These are phyloP conservation scores for Aspergillus sojae DNA, from an alignment of 2,329 filamentous ascomycete species.

Conservation along the genomic window DNA sequence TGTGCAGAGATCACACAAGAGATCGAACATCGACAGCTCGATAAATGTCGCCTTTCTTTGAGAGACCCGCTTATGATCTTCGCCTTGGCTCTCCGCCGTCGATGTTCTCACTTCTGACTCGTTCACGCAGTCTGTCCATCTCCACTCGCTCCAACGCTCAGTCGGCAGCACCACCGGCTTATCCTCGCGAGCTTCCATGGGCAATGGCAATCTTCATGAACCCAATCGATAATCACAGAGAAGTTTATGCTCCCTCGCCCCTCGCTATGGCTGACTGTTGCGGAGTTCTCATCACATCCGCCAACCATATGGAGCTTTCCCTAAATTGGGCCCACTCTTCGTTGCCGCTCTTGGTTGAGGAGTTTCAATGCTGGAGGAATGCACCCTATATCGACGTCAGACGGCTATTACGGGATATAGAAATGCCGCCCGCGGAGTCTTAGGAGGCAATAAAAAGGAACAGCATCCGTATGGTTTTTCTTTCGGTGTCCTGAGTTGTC, in stretches of 20 bases:
- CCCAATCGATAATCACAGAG: neutral
- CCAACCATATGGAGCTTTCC: neutral
- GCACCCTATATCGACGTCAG: constrained; percentile 12
- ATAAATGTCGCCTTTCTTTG: neutral
- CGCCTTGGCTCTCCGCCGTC: neutral
- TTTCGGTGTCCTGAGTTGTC: neutral
- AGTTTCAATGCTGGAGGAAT: neutral
- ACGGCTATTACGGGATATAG: constrained; percentile 2
- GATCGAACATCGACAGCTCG: neutral
- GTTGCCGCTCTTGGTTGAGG: neutral
- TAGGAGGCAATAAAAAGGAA: neutral
- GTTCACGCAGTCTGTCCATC: neutral
- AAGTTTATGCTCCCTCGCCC: neutral
- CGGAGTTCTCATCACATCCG: neutral
- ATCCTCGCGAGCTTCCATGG: neutral
- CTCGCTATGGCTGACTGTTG: neutral
- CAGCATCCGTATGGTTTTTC: neutral
- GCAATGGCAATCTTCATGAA: neutral
- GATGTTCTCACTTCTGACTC: neutral
- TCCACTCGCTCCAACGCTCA: neutral
- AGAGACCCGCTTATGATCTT: neutral
- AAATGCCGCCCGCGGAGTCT: constrained; percentile 3
- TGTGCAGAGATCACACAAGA: neutral
- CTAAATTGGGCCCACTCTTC: neutral
- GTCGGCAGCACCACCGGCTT: neutral